Conservation (phyloP, 495 filamentous ascomycete genomes). For the Neurospora africana region DNA sequence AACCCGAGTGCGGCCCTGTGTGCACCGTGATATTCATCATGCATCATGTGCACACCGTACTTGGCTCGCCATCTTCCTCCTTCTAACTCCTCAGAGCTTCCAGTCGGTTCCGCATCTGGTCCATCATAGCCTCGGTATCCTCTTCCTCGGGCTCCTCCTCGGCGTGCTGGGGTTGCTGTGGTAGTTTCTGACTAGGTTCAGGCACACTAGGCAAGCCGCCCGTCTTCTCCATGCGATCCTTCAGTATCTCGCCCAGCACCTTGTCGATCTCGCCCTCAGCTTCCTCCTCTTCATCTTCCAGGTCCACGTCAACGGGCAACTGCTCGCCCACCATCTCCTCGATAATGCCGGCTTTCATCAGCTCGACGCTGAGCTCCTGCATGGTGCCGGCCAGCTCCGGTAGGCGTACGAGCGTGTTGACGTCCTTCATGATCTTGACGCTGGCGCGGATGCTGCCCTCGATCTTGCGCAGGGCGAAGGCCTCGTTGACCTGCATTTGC, state of each 20-base stretch:
- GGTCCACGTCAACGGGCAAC: conserved; percentile 54
- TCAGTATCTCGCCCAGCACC: conserved; percentile 78
- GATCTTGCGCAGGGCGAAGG: conserved; percentile 91
- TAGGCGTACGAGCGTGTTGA: conserved; percentile 73
- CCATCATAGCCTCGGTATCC: conserved; percentile 75
- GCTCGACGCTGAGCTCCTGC: conserved; percentile 75
- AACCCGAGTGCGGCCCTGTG: neutral
- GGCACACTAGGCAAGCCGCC: conserved; percentile 45
- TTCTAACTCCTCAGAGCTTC: conserved; percentile 80
- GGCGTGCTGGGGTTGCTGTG: conserved; percentile 44
- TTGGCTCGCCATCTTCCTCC: neutral
- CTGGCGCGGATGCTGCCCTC: conserved; percentile 81
- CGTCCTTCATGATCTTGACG: conserved; percentile 93
- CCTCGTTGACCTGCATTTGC: conserved; percentile 96
- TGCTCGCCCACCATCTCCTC: conserved; percentile 92
- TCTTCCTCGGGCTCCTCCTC: conserved; percentile 76
- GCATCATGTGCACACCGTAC: neutral
- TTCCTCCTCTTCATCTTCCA: conserved; percentile 69
- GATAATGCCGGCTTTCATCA: conserved; percentile 91
- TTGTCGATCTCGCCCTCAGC: conserved; percentile 87
- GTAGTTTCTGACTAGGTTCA: conserved; percentile 45
- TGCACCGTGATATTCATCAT: neutral
- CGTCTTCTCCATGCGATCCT: conserved; percentile 66
- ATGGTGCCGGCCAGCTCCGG: conserved; percentile 86
- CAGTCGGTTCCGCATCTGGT: conserved; percentile 84